phyloP scores from a whole-genome alignment of 192 early-diverging fungal genomes.

The Rhizoclosmatium globosum region DNA sequence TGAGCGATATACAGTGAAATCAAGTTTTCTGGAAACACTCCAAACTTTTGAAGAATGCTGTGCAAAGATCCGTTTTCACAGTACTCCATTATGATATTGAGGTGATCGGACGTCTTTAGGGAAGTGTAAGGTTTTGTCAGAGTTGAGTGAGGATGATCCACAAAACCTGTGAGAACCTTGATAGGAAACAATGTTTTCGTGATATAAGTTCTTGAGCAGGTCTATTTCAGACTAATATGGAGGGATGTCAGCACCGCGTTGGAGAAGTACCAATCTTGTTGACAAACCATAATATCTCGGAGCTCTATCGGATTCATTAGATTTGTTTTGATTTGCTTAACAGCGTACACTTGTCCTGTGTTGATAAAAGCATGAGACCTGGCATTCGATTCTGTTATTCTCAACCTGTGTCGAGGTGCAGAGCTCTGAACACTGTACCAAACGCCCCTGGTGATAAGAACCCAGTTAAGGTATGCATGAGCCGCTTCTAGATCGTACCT shows the following conservation, averaged over 20 bases:
- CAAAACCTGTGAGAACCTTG: conserved; percentile 43
- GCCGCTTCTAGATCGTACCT: conserved; percentile 17
- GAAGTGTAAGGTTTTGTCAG: background rate
- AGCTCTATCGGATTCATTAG: conserved; percentile 44
- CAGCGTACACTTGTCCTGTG: conserved; percentile 52
- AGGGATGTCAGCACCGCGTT: background rate
- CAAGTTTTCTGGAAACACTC: conserved; percentile 88
- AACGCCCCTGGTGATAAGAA: conserved; percentile 43
- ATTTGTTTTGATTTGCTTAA: conserved; percentile 56
- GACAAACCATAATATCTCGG: conserved; percentile 53
- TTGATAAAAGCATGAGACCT: background rate
- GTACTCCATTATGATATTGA: conserved; percentile 62
- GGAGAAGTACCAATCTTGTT: background rate
- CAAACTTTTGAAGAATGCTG: conserved; percentile 87
- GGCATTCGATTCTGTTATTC: background rate
- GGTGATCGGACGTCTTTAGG: conserved; percentile 41
- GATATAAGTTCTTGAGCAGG: conserved; percentile 57
- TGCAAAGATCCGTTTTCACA: conserved; percentile 92
- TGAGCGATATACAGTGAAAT: conserved; percentile 87
- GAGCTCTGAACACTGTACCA: conserved; percentile 52
- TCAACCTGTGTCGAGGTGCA: conserved; percentile 46
- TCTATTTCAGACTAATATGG: conserved; percentile 55
- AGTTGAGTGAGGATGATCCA: background rate
- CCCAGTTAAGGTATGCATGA: background rate
- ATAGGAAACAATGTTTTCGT: conserved; percentile 61